These are phyloP conservation scores for Petrea volubilis DNA, from an alignment of 257 asterid species.

Conservation along the genomic window DNA sequence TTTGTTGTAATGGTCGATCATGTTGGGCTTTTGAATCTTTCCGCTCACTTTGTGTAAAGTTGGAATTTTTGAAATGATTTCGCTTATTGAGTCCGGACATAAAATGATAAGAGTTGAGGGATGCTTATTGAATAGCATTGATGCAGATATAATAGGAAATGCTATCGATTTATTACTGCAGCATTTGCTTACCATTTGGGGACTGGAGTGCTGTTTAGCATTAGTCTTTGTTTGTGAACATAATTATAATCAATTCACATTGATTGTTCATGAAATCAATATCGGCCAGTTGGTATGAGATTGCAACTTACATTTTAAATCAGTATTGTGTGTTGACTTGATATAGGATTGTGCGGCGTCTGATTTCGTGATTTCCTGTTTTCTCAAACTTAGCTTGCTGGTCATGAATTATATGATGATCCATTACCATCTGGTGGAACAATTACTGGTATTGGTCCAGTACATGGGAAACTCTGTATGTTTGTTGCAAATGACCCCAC, in stretches of 20 bases:
- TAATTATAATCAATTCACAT: neutral
- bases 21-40: neutral
- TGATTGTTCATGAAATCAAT: neutral
- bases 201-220: neutral
- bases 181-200: neutral
- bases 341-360: neutral
- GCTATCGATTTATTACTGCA: neutral
- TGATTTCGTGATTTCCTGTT: slow-evolving; percentile 36
- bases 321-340: neutral
- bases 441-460: slow-evolving; percentile 90
- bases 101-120: neutral
- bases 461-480: slow-evolving; percentile 90
- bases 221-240: slow-evolving; percentile 3
- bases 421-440: slow-evolving; percentile 95
- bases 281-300: neutral
- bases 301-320: slow-evolving; percentile 11
- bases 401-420: slow-evolving; percentile 82
- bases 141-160: neutral
- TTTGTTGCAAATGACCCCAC: slow-evolving; percentile 98
- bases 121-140: neutral
- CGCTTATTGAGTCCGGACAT: neutral
- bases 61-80: neutral
- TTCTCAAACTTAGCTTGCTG: slow-evolving; percentile 71
- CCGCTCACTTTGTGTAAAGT: neutral
- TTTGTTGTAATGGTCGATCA: neutral